Evolutionary conservation across 208 protist species (phyloP), one percentile per base, ranked within the genome.

Genomic region (Porcisia deanei): DNA sequence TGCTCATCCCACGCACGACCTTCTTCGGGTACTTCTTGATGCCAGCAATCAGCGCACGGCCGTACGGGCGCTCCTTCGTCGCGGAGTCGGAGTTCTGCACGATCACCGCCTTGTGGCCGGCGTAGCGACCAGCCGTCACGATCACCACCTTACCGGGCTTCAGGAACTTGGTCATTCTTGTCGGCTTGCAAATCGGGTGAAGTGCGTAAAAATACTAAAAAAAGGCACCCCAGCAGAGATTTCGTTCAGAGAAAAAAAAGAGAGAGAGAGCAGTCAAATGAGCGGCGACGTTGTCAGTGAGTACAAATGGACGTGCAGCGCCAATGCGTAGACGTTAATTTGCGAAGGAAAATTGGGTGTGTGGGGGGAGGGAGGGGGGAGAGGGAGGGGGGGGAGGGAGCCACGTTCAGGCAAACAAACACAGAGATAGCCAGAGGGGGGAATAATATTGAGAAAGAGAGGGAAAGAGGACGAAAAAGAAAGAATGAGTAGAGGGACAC

Each of bases 91-190:
- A 93, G 92, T 97, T 98, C 86, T 98, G 97, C 59, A 99, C 96
- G 71, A 99, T 98, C 77, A 99, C 98, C 77, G 98, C 98, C 92
- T 99, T 99, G 85, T 91, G 91, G 87, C 98, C 98, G 68, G 98
- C 98, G 88, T 98, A 99, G 81, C 98, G 95, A 75, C 98, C 98
- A 80, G 96, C 92, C 49, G 98, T 97, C 80, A 99, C 82, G 85
- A 99, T 98, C 75, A 99, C 98, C 59, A 99, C 98, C 92, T 99
- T 99, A 66, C 98, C 98, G 82, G 97, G 90, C 91, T 99, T 99
- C 79, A 99, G 88, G 88, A 97, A 96, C 90, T 97, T 97, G 82
- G 89, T 86, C 87, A 88, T 95, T 7, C 10, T n/a, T 45, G 41
- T 16, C 18, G 41, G 49, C 12, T 45, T 45, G 41, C 8, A 37